Evolutionary conservation across 1,284 basidiomycete species (phyloP).

Genomic region (Cryptococcus sp.): DNA sequence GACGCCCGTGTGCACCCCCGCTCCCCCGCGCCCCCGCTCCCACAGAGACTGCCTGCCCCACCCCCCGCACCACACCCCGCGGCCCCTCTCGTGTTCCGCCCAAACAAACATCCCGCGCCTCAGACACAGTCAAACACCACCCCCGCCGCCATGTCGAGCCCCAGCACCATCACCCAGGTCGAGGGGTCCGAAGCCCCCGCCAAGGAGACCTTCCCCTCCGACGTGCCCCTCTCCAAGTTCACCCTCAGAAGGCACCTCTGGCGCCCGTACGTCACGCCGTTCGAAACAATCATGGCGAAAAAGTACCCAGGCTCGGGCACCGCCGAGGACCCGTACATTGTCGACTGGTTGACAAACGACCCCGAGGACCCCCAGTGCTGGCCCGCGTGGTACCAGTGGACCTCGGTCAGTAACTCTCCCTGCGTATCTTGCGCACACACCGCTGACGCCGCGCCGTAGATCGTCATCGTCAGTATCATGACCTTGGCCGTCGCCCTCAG

Average conservation of each 20-base stretch:
- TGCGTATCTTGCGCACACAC: too few relatives aligned
- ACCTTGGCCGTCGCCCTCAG: constrained; percentile 40
- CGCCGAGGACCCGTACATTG: constrained; percentile 46
- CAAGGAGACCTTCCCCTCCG: neutral
- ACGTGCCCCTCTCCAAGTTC: constrained; percentile 22
- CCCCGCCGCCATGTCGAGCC: constrained; percentile 3
- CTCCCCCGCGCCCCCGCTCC: too few relatives aligned
- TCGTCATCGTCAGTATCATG: constrained; percentile 23
- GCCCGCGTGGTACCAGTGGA: constrained; percentile 36
- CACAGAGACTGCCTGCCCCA: too few relatives aligned
- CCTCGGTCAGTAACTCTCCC: constrained; percentile 14
- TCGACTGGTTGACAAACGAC: constrained; percentile 43
- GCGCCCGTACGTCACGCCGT: constrained; percentile 45
- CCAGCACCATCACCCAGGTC: constrained; percentile 15
- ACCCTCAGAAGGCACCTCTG: constrained; percentile 37
- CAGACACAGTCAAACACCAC: neutral
- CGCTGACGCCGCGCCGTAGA: neutral
- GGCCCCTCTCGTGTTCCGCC: neutral
- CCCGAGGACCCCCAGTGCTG: constrained; percentile 42
- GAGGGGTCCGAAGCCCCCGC: neutral
- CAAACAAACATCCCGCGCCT: neutral
- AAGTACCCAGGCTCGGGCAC: constrained; percentile 49
- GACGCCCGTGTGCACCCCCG: too few relatives aligned
- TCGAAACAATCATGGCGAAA: constrained; percentile 41
- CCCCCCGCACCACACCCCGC: too few relatives aligned